These are phyloP conservation scores for Ustilago crameri DNA, from an alignment of 1,284 basidiomycete species.

Conservation along the genomic window DNA sequence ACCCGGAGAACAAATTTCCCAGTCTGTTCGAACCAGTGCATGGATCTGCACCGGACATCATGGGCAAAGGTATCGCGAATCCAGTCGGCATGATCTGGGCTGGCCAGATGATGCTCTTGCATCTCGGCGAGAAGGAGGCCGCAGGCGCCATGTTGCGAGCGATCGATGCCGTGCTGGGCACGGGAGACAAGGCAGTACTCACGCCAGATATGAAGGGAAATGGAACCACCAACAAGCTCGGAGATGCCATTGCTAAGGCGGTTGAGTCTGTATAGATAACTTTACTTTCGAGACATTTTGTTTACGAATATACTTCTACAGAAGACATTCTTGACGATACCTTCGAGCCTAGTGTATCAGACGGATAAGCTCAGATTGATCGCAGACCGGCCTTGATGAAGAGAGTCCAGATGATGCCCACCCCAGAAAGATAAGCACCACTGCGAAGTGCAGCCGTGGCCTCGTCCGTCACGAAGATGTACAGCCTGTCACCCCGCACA, in stretches of 20 bases:
- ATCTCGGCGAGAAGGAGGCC: slow-evolving; percentile 73
- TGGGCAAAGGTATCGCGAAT: slow-evolving; percentile 63
- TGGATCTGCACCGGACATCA: slow-evolving; percentile 42
- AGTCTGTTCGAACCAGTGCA: slow-evolving; percentile 71
- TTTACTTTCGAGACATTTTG: no score
- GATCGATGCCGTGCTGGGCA: slow-evolving; percentile 70
- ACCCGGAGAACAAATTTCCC: slow-evolving; percentile 71
- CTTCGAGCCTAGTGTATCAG: neutral
- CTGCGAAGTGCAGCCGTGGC: slow-evolving; percentile 20
- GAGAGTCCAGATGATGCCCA: slow-evolving; percentile 45
- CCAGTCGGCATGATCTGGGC: slow-evolving; percentile 73
- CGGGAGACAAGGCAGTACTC: slow-evolving; percentile 11
- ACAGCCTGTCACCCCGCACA: slow-evolving; percentile 16
- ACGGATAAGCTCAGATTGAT: slow-evolving; percentile 3
- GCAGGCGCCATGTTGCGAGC: slow-evolving; percentile 72
- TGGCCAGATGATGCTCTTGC: slow-evolving; percentile 73
- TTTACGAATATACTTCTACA: neutral
- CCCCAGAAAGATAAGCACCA: slow-evolving; percentile 26
- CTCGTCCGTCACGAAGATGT: slow-evolving; percentile 37
- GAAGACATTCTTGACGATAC: no score
- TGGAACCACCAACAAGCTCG: slow-evolving; percentile 33
- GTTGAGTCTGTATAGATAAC: slow-evolving; percentile 13
- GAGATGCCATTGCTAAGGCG: slow-evolving; percentile 44
- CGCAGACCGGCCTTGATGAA: slow-evolving; percentile 48
- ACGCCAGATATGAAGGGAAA: slow-evolving; percentile 51